Percentiles rank a stretch among this genome's conserved stretches.
Evolutionary conservation across 1,284 basidiomycete species (phyloP).

Genomic region (Sporisorium reilianum): DNA sequence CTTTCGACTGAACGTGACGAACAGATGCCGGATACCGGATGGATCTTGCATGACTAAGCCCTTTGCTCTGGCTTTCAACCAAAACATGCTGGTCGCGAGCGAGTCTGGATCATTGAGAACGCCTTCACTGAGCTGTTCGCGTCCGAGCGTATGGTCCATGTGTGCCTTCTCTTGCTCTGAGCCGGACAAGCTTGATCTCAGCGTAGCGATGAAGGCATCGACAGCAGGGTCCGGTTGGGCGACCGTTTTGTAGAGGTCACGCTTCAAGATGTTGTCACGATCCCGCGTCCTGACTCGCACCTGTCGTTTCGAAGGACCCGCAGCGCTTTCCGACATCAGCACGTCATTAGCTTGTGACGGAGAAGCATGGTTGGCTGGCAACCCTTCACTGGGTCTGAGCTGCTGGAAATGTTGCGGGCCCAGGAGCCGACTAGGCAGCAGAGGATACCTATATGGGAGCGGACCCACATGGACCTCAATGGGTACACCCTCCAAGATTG

Average conservation of each 20-base stretch:
- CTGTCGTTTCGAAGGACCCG: background rate
- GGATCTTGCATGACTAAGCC: background rate
- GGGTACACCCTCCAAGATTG: no score
- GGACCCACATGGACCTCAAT: no score
- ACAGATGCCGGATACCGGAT: background rate
- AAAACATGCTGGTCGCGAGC: conserved; percentile 5
- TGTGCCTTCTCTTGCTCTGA: no score
- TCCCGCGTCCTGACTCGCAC: background rate
- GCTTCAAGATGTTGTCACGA: no score
- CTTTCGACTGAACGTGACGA: background rate
- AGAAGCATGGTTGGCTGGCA: no score
- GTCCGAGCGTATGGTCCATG: no score
- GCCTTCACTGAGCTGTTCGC: background rate
- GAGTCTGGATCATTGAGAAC: no score
- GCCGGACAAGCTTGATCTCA: background rate
- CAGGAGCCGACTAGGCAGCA: background rate
- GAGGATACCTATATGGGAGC: background rate
- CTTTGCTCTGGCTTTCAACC: conserved; percentile 11
- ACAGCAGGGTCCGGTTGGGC: background rate
- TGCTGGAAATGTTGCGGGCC: no score
- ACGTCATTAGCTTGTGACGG: background rate
- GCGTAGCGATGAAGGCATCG: background rate
- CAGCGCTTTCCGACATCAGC: background rate
- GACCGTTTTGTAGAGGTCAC: background rate
- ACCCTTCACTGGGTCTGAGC: background rate